A percentile compares a stretch with the other conserved stretches of the same genome.
phyloP scores from a whole-genome alignment of 2,329 filamentous ascomycete genomes.

The Sarocladiaceae sp. region DNA sequence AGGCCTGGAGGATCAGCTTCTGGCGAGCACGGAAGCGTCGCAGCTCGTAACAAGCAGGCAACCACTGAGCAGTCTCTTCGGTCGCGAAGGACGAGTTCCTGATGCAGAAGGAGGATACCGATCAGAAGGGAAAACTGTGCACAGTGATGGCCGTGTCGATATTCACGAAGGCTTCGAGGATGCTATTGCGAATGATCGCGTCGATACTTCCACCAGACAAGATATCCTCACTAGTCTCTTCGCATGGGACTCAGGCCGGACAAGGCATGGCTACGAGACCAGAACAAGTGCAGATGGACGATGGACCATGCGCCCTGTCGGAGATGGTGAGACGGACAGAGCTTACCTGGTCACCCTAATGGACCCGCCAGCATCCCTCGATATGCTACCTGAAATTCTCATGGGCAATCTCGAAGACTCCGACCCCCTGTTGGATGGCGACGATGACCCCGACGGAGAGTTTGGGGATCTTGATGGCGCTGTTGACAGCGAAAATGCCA shows the following conservation, averaged over 20 bases:
- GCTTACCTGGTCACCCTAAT: slow-evolving; percentile 40
- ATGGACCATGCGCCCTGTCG: slow-evolving; percentile 2
- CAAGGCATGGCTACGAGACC: slow-evolving; percentile 23
- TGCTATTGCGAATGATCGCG: slow-evolving; percentile 54
- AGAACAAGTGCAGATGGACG: background rate
- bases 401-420: slow-evolving; percentile 25
- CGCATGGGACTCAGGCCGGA: slow-evolving; percentile 26
- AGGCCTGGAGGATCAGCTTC: slow-evolving; percentile 71
- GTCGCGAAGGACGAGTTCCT: slow-evolving; percentile 66
- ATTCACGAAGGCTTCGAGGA: slow-evolving; percentile 54
- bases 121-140: slow-evolving; percentile 63
- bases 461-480: slow-evolving; percentile 18
- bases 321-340: slow-evolving; percentile 19
- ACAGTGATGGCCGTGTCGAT: slow-evolving; percentile 59
- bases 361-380: slow-evolving; percentile 39
- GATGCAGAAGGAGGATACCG: slow-evolving; percentile 51
- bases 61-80: slow-evolving; percentile 70
- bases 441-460: slow-evolving; percentile 23
- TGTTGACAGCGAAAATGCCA: slow-evolving; percentile 20
- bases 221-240: slow-evolving; percentile 56
- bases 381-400: slow-evolving; percentile 38
- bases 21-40: slow-evolving; percentile 70
- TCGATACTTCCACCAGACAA: slow-evolving; percentile 57
- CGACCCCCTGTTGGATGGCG: slow-evolving; percentile 22
- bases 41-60: slow-evolving; percentile 73